Percentiles rank a stretch among this genome's conserved stretches.
These are phyloP conservation scores for Mycena leptocephala DNA, from an alignment of 768 basidiomycete genomes.

Conservation along the genomic window DNA sequence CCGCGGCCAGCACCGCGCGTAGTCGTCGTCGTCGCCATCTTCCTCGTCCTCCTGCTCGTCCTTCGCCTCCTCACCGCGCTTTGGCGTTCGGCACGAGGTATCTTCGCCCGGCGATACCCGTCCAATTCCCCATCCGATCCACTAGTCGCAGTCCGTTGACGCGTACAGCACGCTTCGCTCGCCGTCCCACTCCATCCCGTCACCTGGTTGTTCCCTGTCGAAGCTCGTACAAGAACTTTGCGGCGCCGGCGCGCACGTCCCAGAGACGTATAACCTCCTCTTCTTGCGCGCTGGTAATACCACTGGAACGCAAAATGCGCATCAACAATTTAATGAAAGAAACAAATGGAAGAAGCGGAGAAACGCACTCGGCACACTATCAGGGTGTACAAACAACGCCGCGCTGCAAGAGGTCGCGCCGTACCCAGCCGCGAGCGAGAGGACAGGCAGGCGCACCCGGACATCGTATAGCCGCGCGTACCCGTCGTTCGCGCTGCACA, in stretches of 20 bases:
- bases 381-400: constrained; percentile 52
- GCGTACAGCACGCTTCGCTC: constrained; percentile 50
- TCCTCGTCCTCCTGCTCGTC: constrained; percentile 4
- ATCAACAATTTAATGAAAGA: too few species aligned
- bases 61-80: too few species aligned
- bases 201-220: constrained; percentile 63
- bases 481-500: constrained; percentile 55
- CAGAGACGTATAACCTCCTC: constrained; percentile 58
- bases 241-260: constrained; percentile 60
- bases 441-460: too few species aligned
- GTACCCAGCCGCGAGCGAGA: constrained; percentile 47
- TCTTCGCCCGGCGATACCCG: constrained; percentile 40
- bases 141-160: constrained; percentile 51
- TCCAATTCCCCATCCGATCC: constrained; percentile 37
- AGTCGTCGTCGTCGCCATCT: constrained; percentile 2
- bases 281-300: constrained; percentile 49
- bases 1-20: constrained; percentile 46
- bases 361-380: constrained; percentile 54
- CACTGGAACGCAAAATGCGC: neutral
- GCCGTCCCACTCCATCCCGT: constrained; percentile 53
- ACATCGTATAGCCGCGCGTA: constrained; percentile 59
- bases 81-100: too few species aligned
- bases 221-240: constrained; percentile 56
- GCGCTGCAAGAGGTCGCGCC: constrained; percentile 38
- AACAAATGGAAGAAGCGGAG: neutral